Percentiles rank a stretch among this genome's conserved stretches.
Evolutionary conservation across 2,329 filamentous ascomycete species (phyloP).

Genomic region (Colletotrichum sp.): DNA sequence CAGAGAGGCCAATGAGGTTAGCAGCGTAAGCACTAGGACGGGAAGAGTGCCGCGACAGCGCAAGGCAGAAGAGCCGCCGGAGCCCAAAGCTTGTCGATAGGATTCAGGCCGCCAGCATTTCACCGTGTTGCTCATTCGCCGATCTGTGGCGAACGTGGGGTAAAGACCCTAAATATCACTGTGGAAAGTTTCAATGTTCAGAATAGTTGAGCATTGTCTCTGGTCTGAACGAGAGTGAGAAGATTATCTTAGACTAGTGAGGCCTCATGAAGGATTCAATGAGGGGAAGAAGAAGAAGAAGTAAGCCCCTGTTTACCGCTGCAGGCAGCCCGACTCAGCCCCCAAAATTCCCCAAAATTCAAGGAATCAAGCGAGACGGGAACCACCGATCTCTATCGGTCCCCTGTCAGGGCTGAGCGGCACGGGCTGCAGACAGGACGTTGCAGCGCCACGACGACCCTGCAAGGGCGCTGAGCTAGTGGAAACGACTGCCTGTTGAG

Average conservation of each 20-base stretch:
- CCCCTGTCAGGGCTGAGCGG: neutral
- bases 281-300: neutral
- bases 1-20: neutral
- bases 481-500: neutral
- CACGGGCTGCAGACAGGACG: neutral
- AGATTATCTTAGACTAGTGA: neutral
- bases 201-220: no score
- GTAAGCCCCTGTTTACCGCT: neutral
- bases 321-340: neutral
- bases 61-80: neutral
- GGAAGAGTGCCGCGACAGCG: neutral
- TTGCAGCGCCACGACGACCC: neutral
- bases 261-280: neutral
- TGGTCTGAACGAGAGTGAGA: neutral
- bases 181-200: neutral
- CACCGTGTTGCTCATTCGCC: constrained; percentile 4
- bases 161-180: accelerated
- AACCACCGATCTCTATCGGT: neutral
- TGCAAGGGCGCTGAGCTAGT: neutral
- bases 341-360: neutral
- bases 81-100: neutral
- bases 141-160: neutral
- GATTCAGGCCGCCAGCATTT: neutral
- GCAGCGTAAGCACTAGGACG: neutral
- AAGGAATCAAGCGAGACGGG: neutral